Percentiles rank a stretch among this genome's conserved stretches.
phyloP scores from a whole-genome alignment of 2,329 filamentous ascomycete genomes.

The Huntiella abstrusa region DNA sequence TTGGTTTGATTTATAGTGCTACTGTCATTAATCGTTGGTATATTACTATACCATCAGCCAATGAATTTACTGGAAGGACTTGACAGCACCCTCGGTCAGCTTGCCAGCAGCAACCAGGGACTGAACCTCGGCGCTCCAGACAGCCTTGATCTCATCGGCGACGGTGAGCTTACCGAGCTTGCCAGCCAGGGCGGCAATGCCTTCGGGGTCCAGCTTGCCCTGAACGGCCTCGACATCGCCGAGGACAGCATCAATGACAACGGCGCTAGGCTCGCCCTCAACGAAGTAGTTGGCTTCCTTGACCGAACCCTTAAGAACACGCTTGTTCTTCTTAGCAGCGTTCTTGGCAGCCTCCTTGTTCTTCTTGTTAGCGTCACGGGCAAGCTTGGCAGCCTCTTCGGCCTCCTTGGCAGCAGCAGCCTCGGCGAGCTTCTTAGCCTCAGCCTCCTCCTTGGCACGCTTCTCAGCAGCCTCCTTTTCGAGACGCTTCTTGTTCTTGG shows the following conservation, averaged over 20 bases:
- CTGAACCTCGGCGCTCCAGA: slow-evolving; percentile 63
- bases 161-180: slow-evolving; percentile 69
- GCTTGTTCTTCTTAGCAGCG: slow-evolving; percentile 99
- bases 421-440: slow-evolving; percentile 67
- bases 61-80: slow-evolving; percentile 32
- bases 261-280: slow-evolving; percentile 49
- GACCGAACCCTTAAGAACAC: slow-evolving; percentile 77
- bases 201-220: slow-evolving; percentile 73
- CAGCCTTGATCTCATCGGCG: slow-evolving; percentile 64
- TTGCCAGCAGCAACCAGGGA: slow-evolving; percentile 66
- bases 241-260: slow-evolving; percentile 65
- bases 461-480: slow-evolving; percentile 88
- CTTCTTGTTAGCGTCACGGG: slow-evolving; percentile 78
- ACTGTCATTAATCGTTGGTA: too few species aligned
- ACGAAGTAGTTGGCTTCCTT: slow-evolving; percentile 98
- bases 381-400: slow-evolving; percentile 69
- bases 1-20: too few species aligned
- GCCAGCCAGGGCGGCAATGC: slow-evolving; percentile 64
- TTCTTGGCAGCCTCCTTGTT: slow-evolving; percentile 97
- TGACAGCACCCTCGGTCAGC: slow-evolving; percentile 66
- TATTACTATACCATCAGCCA: too few species aligned
- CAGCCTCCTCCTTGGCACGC: slow-evolving; percentile 67
- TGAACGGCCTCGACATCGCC: slow-evolving; percentile 75
- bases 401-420: slow-evolving; percentile 64
- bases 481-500: slow-evolving; percentile 87